These are phyloP conservation scores for Saccharum hybrid DNA, from an alignment of 202 grass and related monocot genomes.

Conservation along the genomic window DNA sequence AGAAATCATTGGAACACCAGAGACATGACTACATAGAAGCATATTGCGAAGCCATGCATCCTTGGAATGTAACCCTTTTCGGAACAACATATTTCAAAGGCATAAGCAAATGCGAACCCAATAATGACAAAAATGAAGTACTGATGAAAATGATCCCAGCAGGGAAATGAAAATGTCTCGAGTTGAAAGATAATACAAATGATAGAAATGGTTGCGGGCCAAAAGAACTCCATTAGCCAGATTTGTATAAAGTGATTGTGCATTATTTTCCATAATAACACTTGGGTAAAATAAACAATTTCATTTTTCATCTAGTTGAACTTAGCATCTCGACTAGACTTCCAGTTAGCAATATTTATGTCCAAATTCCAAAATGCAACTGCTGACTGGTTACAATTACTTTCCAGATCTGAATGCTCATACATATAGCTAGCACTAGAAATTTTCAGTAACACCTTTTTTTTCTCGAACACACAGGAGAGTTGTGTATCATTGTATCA, in stretches of 20 bases:
- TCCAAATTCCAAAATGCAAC: background rate
- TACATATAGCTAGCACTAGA: conserved; percentile 4
- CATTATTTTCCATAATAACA: conserved; percentile 19
- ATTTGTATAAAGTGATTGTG: background rate
- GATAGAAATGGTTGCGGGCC: background rate
- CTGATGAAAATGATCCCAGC: background rate
- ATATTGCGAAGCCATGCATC: background rate
- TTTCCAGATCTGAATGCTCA: background rate
- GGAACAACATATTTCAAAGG: conserved; percentile 5
- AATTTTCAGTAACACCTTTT: background rate
- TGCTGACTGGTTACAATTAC: background rate
- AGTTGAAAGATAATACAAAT: background rate
- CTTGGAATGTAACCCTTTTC: background rate
- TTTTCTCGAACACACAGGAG: too few relatives aligned
- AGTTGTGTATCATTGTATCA: too few relatives aligned
- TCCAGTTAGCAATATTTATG: conserved; percentile 10
- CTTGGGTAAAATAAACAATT: background rate
- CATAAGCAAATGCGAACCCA: background rate
- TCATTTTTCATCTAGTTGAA: background rate
- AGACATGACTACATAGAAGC: conserved; percentile 6
- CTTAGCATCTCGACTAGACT: background rate
- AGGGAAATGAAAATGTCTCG: conserved; percentile 3
- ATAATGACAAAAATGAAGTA: background rate
- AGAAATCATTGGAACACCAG: conserved; percentile 2
- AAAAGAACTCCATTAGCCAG: background rate